These are phyloP conservation scores for Exophiala viscosa DNA, from an alignment of 2,329 filamentous ascomycete species.

Conservation along the genomic window DNA sequence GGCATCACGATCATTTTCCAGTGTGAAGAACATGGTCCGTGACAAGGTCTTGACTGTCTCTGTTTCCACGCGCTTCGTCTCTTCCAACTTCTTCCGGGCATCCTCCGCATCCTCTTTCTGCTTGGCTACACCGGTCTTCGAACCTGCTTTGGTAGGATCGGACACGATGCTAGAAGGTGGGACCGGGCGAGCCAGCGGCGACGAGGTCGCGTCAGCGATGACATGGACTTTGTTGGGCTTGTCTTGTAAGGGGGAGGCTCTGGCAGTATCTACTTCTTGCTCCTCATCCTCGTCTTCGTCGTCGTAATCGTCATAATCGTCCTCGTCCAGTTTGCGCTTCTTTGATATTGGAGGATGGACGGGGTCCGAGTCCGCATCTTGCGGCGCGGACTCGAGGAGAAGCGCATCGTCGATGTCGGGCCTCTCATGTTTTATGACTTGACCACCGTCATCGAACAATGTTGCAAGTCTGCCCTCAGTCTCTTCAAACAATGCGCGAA, in stretches of 20 bases:
- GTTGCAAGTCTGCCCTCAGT: slow-evolving; percentile 72
- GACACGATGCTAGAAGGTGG: slow-evolving; percentile 46
- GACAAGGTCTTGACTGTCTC: slow-evolving; percentile 87
- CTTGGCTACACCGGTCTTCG: slow-evolving; percentile 59
- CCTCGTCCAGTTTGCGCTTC: slow-evolving; percentile 69
- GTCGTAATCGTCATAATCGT: slow-evolving; percentile 81
- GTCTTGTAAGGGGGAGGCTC: slow-evolving; percentile 48
- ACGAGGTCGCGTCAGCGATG: slow-evolving; percentile 39
- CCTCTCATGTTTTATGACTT: slow-evolving; percentile 32
- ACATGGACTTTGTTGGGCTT: slow-evolving; percentile 39
- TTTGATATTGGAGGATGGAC: slow-evolving; percentile 54
- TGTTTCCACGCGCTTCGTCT: slow-evolving; percentile 85
- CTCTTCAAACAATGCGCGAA: slow-evolving; percentile 72
- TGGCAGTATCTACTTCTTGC: slow-evolving; percentile 50
- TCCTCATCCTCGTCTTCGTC: slow-evolving; percentile 71
- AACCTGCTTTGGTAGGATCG: slow-evolving; percentile 44
- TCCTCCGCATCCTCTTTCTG: slow-evolving; percentile 72
- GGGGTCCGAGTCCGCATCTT: slow-evolving; percentile 49
- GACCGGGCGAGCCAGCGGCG: slow-evolving; percentile 49
- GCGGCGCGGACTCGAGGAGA: slow-evolving; percentile 33
- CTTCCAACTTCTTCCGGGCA: slow-evolving; percentile 87
- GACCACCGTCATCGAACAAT: slow-evolving; percentile 59
- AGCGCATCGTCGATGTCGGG: slow-evolving; percentile 50
- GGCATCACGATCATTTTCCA: slow-evolving; percentile 90
- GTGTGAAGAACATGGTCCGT: slow-evolving; percentile 87